Conservation (phyloP, 2,329 filamentous ascomycete genomes). For the Trichothecium sympodiale region DNA sequence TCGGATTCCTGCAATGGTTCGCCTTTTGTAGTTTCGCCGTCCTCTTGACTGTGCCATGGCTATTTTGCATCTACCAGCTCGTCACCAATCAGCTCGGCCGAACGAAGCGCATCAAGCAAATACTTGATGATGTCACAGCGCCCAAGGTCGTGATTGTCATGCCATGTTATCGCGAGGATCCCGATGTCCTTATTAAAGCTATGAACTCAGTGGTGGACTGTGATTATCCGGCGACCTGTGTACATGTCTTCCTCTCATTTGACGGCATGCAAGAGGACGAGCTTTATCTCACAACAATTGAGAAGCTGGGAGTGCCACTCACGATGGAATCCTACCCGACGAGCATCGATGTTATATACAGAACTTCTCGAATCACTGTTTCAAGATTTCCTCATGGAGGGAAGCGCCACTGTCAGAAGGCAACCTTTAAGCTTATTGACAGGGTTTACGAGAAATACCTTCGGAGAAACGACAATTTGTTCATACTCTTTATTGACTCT, state of each 20-base stretch:
- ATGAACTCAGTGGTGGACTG: conserved; percentile 87
- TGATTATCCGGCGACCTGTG: conserved; percentile 84
- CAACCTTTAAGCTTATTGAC: conserved; percentile 86
- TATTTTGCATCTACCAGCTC: conserved; percentile 85
- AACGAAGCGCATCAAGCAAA: conserved; percentile 69
- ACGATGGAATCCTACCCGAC: conserved; percentile 69
- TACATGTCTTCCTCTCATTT: conserved; percentile 92
- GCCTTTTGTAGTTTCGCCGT: conserved; percentile 88
- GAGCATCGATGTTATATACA: conserved; percentile 84
- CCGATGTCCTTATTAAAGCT: conserved; percentile 71
- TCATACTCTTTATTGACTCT: conserved; percentile 94
- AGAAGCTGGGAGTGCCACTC: conserved; percentile 71
- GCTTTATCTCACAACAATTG: conserved; percentile 75
- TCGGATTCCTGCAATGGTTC: conserved; percentile 76
- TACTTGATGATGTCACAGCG: conserved; percentile 73
- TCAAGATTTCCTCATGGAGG: conserved; percentile 89
- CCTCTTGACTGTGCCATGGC: conserved; percentile 78
- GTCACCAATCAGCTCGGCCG: conserved; percentile 80
- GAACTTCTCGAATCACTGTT: conserved; percentile 72
- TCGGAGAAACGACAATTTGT: conserved; percentile 79
- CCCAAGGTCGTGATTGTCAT: conserved; percentile 95
- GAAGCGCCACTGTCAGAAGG: conserved; percentile 88
- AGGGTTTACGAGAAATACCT: conserved; percentile 83
- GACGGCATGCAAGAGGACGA: conserved; percentile 86
- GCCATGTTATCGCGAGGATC: conserved; percentile 91